Conservation (phyloP, 2,329 filamentous ascomycete genomes). For the Shiraia sp. region DNA sequence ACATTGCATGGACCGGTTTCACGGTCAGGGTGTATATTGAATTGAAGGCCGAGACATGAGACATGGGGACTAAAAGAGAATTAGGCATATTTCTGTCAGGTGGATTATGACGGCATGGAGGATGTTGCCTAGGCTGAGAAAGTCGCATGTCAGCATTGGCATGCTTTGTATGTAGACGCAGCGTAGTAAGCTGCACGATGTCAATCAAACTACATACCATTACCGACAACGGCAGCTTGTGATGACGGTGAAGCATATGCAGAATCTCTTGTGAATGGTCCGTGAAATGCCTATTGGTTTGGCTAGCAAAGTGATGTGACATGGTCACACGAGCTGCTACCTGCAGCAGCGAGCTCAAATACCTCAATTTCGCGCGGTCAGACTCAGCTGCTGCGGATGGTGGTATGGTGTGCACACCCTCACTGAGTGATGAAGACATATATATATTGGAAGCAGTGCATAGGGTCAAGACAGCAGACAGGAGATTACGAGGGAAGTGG, state of each 20-base stretch:
- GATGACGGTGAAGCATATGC: not conserved
- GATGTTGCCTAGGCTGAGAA: not conserved
- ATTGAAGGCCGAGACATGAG: no score
- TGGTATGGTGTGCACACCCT: no score
- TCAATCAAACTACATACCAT: constrained; percentile 5
- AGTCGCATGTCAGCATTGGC: not conserved
- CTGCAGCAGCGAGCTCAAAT: no score
- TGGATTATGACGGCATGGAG: constrained; percentile 18
- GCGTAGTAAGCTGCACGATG: constrained; percentile 6
- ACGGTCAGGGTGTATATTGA: constrained; percentile 7
- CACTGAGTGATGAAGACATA: no score
- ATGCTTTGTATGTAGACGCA: constrained; percentile 4
- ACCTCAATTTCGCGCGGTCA: no score
- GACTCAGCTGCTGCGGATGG: no score
- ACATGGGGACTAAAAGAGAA: no score
- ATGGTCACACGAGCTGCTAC: constrained; percentile 10
- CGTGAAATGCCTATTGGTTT: not conserved
- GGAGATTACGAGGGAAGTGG: not conserved
- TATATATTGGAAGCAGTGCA: no score
- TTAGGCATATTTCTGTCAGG: no score
- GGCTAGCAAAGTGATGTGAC: not conserved
- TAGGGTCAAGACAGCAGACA: no score
- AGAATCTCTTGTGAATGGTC: not conserved
- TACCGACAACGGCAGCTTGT: no score
- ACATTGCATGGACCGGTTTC: constrained; percentile 25